Evolutionary conservation across 768 basidiomycete genomes (phyloP).

Genomic region (Lanmaoa pseudosensibilis): DNA sequence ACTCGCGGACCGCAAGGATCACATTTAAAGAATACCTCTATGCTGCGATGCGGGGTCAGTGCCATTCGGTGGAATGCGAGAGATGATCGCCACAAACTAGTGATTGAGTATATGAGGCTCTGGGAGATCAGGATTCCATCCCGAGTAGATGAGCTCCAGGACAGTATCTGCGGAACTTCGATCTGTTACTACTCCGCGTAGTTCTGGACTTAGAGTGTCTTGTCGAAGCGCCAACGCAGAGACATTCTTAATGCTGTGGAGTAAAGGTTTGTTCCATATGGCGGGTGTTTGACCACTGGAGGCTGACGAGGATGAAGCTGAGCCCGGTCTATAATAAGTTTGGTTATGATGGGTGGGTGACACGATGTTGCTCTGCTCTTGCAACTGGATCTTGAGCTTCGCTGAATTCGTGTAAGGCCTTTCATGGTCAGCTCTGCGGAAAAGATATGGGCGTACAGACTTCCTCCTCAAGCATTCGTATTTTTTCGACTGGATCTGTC

Average conservation of each 20-base stretch:
- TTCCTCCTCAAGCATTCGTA: conserved; percentile 73
- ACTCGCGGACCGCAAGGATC: conserved; percentile 87
- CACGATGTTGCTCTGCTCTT: conserved; percentile 47
- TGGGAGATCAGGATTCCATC: conserved; percentile 86
- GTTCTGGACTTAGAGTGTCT: conserved; percentile 53
- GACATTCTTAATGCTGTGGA: conserved; percentile 2
- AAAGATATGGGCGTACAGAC: conserved; percentile 50
- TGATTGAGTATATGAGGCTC: conserved; percentile 71
- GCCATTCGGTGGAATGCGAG: conserved; percentile 1
- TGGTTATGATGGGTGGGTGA: conserved; percentile 23
- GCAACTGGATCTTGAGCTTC: conserved; percentile 60
- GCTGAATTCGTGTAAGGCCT: conserved; percentile 40
- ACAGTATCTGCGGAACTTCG: conserved; percentile 51
- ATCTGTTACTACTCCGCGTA: conserved; percentile 35
- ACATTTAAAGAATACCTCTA: conserved; percentile 85
- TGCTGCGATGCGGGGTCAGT: conserved; percentile 42
- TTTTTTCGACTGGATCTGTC: conserved; percentile 76
- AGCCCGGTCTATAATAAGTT: conserved; percentile 20
- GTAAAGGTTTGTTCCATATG: conserved; percentile 3
- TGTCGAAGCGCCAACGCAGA: conserved; percentile 34
- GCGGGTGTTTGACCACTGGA: conserved; percentile 15
- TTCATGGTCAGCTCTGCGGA: conserved; percentile 1
- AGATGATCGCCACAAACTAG: conserved; percentile 53
- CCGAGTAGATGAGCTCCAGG: conserved; percentile 67
- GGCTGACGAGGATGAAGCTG: conserved; percentile 22